Evolutionary conservation across 352 stramenopile genomes (phyloP).

Genomic region (Globisporangium viniferum): DNA sequence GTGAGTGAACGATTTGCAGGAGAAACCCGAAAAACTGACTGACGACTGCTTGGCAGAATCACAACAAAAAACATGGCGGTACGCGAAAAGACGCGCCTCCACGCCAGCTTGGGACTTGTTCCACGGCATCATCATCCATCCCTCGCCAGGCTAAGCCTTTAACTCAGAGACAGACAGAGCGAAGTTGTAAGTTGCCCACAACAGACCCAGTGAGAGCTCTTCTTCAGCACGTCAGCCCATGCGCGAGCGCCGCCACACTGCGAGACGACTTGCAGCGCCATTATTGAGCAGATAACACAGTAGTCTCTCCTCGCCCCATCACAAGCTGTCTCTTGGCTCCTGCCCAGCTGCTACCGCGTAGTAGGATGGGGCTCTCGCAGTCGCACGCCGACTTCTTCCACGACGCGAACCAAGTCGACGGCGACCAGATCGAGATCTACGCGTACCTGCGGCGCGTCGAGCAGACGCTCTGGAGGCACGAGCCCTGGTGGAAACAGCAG

Average conservation of each 20-base stretch:
- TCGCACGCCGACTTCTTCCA: slow-evolving; percentile 53
- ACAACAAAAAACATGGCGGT: neutral
- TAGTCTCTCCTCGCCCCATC: neutral
- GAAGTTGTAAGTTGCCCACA: no score
- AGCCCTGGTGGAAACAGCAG: slow-evolving; percentile 33
- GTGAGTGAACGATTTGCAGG: no score
- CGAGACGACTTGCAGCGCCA: neutral
- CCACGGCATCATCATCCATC: no score
- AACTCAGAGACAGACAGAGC: no score
- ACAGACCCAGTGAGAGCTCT: no score
- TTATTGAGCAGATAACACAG: neutral
- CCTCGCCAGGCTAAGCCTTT: no score
- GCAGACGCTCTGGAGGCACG: slow-evolving; percentile 33
- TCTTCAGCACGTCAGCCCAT: no score
- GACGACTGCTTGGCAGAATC: neutral
- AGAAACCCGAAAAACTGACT: no score
- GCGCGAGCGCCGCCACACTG: no score
- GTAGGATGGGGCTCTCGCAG: slow-evolving; percentile 40
- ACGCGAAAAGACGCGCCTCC: slow-evolving; percentile 1
- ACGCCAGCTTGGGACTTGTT: neutral
- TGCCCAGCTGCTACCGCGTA: neutral
- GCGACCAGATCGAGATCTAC: slow-evolving; percentile 41
- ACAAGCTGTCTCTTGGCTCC: no score
- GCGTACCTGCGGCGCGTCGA: slow-evolving; percentile 43
- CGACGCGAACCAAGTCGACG: slow-evolving; percentile 23